A percentile compares a stretch with the other conserved stretches of the same genome.
Evolutionary conservation across 1,139 yeast species (phyloP).

Genomic region (Trichomonascaceae sp.): DNA sequence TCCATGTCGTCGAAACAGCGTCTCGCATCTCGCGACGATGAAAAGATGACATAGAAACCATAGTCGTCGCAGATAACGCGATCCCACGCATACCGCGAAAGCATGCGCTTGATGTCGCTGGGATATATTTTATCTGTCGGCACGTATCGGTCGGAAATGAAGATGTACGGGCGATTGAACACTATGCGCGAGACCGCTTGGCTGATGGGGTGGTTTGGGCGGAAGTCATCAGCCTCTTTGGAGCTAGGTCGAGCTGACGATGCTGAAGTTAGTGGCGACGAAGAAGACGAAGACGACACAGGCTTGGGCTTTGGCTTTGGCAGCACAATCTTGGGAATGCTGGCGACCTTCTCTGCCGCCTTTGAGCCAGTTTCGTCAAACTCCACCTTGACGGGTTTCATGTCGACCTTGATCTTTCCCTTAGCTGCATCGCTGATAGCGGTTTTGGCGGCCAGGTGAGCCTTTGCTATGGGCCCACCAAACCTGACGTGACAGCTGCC

Average conservation of each 20-base stretch:
- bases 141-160: constrained; percentile 41
- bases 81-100: constrained; percentile 50
- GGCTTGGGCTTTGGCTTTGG: not conserved
- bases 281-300: not conserved
- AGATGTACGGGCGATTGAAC: constrained; percentile 42
- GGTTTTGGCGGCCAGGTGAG: constrained; percentile 37
- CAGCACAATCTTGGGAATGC: constrained; percentile 1
- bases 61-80: constrained; percentile 46
- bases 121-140: constrained; percentile 39
- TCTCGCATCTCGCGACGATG: constrained; percentile 48
- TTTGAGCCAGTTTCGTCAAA: constrained; percentile 24
- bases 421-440: constrained; percentile 26
- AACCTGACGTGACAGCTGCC: constrained; percentile 59
- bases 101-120: constrained; percentile 39
- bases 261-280: too few relatives aligned
- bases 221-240: not conserved
- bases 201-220: constrained; percentile 3
- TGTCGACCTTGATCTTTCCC: constrained; percentile 26
- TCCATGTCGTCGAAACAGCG: constrained; percentile 56
- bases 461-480: constrained; percentile 41
- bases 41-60: constrained; percentile 66
- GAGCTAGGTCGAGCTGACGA: not conserved
- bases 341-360: constrained; percentile 16
- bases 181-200: constrained; percentile 25
- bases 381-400: constrained; percentile 19